Conservation (phyloP, 1,139 yeast genomes). For the Pichia inconspicua region DNA sequence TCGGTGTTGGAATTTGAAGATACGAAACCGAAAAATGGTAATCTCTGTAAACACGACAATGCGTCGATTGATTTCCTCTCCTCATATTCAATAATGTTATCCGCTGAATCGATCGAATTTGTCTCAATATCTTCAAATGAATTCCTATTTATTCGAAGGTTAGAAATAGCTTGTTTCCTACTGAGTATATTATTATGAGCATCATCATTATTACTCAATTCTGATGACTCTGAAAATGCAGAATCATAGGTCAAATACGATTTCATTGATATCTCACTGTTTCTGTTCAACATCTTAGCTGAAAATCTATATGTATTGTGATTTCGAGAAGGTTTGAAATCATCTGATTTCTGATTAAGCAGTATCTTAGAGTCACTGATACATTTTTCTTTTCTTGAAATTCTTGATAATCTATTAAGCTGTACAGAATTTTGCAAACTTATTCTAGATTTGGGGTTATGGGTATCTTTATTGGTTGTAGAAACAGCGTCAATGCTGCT, state of each 20-base stretch:
- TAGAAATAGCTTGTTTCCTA: conserved; percentile 12
- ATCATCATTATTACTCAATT: background rate
- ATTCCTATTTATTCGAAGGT: conserved; percentile 7
- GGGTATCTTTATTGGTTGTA: background rate
- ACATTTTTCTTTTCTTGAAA: conserved; percentile 3
- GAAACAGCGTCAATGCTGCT: background rate
- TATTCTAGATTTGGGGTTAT: background rate
- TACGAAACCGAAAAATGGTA: conserved; percentile 16
- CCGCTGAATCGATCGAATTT: background rate
- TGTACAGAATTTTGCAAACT: conserved; percentile 6
- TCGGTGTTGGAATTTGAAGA: background rate
- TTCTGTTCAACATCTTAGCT: conserved; percentile 19
- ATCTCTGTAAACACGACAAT: conserved; percentile 5
- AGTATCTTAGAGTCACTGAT: conserved; percentile 9
- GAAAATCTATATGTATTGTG: conserved; percentile 12
- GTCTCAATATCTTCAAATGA: background rate
- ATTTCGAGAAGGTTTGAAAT: background rate
- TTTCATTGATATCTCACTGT: conserved; percentile 30
- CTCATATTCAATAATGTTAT: background rate
- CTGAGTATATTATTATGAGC: conserved; percentile 3
- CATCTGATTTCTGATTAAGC: background rate
- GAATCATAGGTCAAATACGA: conserved; percentile 53
- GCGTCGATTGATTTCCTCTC: conserved; percentile 1
- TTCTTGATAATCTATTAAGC: background rate
- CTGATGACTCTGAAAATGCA: conserved; percentile 33